A percentile compares a stretch with the other conserved stretches of the same genome.
Evolutionary conservation across 2,329 filamentous ascomycete species (phyloP).

Genomic region (Proliferodiscus dingleyae): DNA sequence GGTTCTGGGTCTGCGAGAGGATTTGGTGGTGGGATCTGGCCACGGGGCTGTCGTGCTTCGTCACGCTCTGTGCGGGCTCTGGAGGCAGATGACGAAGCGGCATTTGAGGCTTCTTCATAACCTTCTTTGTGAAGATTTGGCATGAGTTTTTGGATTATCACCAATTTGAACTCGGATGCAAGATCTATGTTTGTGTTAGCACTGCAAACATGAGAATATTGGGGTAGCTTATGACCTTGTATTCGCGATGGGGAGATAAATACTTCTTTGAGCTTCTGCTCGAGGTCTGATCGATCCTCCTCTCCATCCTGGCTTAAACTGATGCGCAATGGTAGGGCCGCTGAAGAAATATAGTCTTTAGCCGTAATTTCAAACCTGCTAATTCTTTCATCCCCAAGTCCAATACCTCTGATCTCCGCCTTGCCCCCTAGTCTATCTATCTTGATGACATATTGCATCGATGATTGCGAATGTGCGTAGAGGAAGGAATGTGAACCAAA

Average conservation of each 20-base stretch:
- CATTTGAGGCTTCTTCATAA: conserved; percentile 55
- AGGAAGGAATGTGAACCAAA: conserved; percentile 72
- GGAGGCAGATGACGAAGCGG: conserved; percentile 37
- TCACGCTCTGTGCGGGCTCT: conserved; percentile 39
- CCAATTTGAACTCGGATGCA: conserved; percentile 66
- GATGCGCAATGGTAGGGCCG: conserved; percentile 52
- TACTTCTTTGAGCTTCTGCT: conserved; percentile 48
- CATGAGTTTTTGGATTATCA: conserved; percentile 78
- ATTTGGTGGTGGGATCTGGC: conserved; percentile 34
- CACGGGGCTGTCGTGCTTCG: conserved; percentile 39
- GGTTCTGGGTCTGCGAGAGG: conserved; percentile 50
- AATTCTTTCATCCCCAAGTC: conserved; percentile 75
- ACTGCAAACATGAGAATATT: neutral
- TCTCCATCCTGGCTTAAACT: conserved; percentile 41
- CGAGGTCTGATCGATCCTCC: conserved; percentile 48
- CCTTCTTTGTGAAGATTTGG: conserved; percentile 73
- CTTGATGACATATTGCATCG: conserved; percentile 78
- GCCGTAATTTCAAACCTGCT: conserved; percentile 69
- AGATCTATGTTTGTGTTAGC: conserved; percentile 46
- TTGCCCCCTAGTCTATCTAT: conserved; percentile 77
- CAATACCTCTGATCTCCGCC: conserved; percentile 77
- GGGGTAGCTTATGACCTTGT: conserved; percentile 32
- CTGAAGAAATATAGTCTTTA: conserved; percentile 68
- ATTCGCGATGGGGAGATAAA: conserved; percentile 73
- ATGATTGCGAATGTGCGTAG: conserved; percentile 80